Base-by-base conservation (phyloP, 208 protist species). In the Trypanosoma caninum region DNA sequence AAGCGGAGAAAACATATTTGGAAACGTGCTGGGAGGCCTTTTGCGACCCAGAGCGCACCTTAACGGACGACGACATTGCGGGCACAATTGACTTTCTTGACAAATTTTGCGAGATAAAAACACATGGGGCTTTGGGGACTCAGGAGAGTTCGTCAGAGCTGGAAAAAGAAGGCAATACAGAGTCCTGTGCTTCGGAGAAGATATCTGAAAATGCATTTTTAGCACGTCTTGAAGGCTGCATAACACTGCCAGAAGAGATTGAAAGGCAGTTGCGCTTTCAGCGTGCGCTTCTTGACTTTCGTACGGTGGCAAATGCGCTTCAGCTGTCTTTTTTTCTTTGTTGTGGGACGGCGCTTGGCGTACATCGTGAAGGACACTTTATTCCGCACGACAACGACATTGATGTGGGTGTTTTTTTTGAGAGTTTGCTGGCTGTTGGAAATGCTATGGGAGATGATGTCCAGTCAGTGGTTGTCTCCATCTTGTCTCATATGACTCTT, bases 351-450 rank as follows among this genome's bases (percentile, higher is more conserved):
- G 91, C 91, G 4, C 59, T 96, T 2, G 91, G 74, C 5, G 87
- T 80, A 2, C 78, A 81, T 22, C 85, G 91, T 11, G 84, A 93
- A 30, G 78, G 76, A 1, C 79, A 76, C 71, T 96, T 96, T 47
- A 92, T 96, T 64, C 62, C 74, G 0, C 78, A 93, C 61, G 91
- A 96, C 50, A 75, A 85, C 37, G 91, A 96, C 59, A 84, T 96
- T 34, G 91, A 96, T 40, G 51, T 96, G 38, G 91, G 91, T 38
- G 65, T 96, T 13, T 75, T 92, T 37, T 78, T 76, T 40, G 50
- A 85, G 11, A 78, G 87, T 28, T 57, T 83, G 18, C 46, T 45
- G 13, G 13, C 16, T 14, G 52, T 70, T 5, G 33, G 65, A 33
- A 40, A 10, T 22, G 28, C 41, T n/a, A n/a, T 20, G n/a, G 44